A percentile compares a stretch with the other conserved stretches of the same genome.
Conservation (phyloP, 2,329 filamentous ascomycete species). For the Chrysoporthe austroafricana region DNA sequence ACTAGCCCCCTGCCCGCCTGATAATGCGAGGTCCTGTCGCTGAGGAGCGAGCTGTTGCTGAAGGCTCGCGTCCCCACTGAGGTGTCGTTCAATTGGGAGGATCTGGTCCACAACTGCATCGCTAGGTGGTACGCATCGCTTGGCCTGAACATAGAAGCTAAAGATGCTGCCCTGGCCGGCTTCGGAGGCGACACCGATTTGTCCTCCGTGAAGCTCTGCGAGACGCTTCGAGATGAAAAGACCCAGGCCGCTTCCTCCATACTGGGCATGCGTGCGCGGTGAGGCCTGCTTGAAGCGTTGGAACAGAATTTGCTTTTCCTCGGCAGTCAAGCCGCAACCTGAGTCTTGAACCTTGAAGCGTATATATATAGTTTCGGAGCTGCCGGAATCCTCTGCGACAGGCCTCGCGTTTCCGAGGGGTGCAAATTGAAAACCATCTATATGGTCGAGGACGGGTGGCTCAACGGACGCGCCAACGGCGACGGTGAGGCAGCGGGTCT, state of each 20-base stretch:
- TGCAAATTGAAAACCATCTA: slow-evolving; percentile 38
- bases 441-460: slow-evolving; percentile 37
- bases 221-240: slow-evolving; percentile 68
- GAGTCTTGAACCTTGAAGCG: slow-evolving; percentile 66
- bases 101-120: slow-evolving; percentile 15
- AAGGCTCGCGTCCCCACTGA: slow-evolving; percentile 28
- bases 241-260: slow-evolving; percentile 66
- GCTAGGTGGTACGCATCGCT: slow-evolving; percentile 42
- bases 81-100: slow-evolving; percentile 30
- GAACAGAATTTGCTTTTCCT: slow-evolving; percentile 69
- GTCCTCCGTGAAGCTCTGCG: slow-evolving; percentile 66
- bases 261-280: slow-evolving; percentile 56
- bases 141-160: slow-evolving; percentile 64
- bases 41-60: slow-evolving; percentile 31
- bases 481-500: slow-evolving; percentile 49
- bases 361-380: slow-evolving; percentile 41
- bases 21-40: slow-evolving; percentile 34
- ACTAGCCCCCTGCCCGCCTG: slow-evolving; percentile 29
- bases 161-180: slow-evolving; percentile 64
- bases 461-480: slow-evolving; percentile 51
- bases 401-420: slow-evolving; percentile 32
- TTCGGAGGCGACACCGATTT: slow-evolving; percentile 64
- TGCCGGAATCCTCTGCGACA: slow-evolving; percentile 38
- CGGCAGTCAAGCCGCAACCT: slow-evolving; percentile 63
- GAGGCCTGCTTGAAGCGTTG: slow-evolving; percentile 68